phyloP scores from a whole-genome alignment of 2,329 filamentous ascomycete species.

The Colletotrichum caudatum region DNA sequence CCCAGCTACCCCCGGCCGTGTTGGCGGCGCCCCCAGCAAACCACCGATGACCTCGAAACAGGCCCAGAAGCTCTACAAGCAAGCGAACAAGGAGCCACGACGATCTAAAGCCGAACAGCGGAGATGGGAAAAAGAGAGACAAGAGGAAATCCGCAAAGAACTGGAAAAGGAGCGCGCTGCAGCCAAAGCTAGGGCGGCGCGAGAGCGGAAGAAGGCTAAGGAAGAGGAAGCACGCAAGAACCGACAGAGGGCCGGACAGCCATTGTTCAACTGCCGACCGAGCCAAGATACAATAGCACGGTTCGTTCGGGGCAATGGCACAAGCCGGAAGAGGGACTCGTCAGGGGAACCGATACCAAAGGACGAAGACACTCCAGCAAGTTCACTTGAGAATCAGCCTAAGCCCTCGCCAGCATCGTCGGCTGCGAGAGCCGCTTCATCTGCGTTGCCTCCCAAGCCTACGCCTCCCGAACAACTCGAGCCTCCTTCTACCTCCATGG shows the following conservation, averaged over 20 bases:
- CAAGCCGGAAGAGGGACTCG: conserved; percentile 47
- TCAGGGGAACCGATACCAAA: conserved; percentile 30
- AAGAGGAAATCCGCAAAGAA: conserved; percentile 66
- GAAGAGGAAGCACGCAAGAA: conserved; percentile 62
- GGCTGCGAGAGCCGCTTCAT: neutral
- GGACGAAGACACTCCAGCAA: neutral
- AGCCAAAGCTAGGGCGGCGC: conserved; percentile 60
- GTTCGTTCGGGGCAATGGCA: conserved; percentile 59
- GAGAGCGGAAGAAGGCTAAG: conserved; percentile 69
- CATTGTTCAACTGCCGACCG: conserved; percentile 65
- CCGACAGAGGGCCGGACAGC: conserved; percentile 64
- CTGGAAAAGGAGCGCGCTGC: conserved; percentile 63
- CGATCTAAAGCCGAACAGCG: conserved; percentile 59
- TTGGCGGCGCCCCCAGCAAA: conserved; percentile 40
- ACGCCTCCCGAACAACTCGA: neutral
- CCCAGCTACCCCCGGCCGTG: conserved; percentile 48
- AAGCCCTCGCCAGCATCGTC: conserved; percentile 11
- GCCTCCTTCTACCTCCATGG: neutral
- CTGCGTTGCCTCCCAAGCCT: neutral
- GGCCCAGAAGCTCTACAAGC: conserved; percentile 54
- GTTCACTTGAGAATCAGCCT: conserved; percentile 18
- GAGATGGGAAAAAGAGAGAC: conserved; percentile 54
- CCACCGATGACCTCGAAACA: conserved; percentile 59
- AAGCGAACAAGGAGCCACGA: conserved; percentile 52
- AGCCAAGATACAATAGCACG: conserved; percentile 69